phyloP scores from a whole-genome alignment of 2,329 filamentous ascomycete genomes.

The Claviceps pazoutovae region DNA sequence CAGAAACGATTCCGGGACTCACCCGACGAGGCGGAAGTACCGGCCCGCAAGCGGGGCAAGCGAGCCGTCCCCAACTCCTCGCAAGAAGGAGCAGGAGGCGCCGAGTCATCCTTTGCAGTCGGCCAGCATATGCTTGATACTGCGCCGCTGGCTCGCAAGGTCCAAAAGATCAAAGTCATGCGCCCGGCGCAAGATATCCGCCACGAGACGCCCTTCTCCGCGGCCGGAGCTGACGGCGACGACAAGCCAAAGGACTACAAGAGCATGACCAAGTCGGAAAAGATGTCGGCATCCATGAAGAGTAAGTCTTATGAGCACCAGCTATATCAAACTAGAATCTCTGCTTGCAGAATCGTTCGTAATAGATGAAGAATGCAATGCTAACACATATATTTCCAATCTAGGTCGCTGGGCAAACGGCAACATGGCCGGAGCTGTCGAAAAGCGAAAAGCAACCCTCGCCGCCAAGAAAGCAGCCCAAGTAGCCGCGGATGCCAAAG shows the following conservation, averaged over 20 bases:
- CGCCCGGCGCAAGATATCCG: conserved; percentile 15
- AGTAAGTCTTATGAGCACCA: conserved; percentile 26
- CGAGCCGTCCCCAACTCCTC: conserved; percentile 10
- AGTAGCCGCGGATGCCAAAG: conserved; percentile 23
- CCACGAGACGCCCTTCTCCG: conserved; percentile 17
- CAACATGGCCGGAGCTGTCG: conserved; percentile 45
- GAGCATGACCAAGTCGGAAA: conserved; percentile 50
- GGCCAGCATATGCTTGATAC: conserved; percentile 12
- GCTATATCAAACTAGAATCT: neutral
- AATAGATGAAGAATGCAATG: conserved; percentile 11
- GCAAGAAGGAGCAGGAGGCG: neutral
- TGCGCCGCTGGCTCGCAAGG: conserved; percentile 15
- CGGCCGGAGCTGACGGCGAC: conserved; percentile 19
- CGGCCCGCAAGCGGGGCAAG: conserved; percentile 25
- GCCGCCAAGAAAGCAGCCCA: conserved; percentile 43
- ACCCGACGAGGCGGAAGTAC: conserved; percentile 27
- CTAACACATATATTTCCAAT: neutral
- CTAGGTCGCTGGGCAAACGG: conserved; percentile 46
- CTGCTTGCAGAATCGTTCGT: neutral
- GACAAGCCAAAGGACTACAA: conserved; percentile 40
- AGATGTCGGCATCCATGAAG: conserved; percentile 54
- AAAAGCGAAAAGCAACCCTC: conserved; percentile 45
- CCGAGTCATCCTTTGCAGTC: conserved; percentile 8
- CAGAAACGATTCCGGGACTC: conserved; percentile 40
- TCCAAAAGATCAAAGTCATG: conserved; percentile 26